A percentile compares a stretch with the other conserved stretches of the same genome.
Conservation (phyloP, 2,329 filamentous ascomycete genomes). For the Podosphaera xanthii region DNA sequence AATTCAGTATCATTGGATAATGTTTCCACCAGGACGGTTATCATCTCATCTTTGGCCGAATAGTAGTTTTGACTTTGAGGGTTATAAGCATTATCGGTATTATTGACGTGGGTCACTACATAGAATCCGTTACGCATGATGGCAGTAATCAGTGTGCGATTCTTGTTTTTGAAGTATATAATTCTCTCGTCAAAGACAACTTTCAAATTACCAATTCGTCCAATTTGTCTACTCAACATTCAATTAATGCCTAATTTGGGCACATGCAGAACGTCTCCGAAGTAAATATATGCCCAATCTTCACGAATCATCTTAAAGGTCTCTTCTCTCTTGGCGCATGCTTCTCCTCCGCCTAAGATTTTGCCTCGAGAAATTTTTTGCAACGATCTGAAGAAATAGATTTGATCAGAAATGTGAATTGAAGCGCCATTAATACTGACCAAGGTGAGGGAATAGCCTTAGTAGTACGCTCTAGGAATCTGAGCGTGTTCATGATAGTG, state of each 20-base stretch:
- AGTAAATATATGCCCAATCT: neutral
- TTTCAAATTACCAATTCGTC: neutral
- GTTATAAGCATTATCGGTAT: no score
- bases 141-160: neutral
- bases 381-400: neutral
- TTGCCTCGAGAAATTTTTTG: neutral
- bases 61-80: no score
- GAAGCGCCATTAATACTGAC: neutral
- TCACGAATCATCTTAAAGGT: neutral
- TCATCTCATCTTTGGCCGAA: no score
- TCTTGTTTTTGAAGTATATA: neutral
- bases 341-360: neutral
- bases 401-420: neutral
- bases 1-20: no score
- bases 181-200: neutral
- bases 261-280: neutral
- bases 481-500: neutral
- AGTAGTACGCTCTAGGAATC: neutral
- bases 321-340: neutral
- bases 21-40: no score
- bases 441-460: neutral
- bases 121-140: no score
- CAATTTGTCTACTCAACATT: neutral
- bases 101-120: no score
- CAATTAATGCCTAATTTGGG: neutral